Conservation (phyloP, 2,329 filamentous ascomycete genomes). For the Colletotrichum costaricense region DNA sequence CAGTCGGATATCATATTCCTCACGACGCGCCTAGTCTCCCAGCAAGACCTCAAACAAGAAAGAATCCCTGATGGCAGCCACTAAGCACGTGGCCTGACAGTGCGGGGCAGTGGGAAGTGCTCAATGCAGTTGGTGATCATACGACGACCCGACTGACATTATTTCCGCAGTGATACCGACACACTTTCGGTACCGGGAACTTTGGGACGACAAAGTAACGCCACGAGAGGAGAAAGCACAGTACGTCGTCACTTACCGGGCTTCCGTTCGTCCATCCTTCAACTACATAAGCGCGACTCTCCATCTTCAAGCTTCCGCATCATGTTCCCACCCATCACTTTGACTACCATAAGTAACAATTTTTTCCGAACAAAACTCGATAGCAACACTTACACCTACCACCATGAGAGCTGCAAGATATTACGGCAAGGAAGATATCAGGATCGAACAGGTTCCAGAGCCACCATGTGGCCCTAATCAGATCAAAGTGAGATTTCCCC, state of each 20-base stretch:
- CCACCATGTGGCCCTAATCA: conserved; percentile 61
- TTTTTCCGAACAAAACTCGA: not conserved
- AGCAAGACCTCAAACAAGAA: not conserved
- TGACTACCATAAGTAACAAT: not conserved
- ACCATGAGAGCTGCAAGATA: conserved; percentile 65
- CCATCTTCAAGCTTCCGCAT: not conserved
- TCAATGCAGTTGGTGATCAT: not conserved
- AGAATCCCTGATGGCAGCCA: not conserved
- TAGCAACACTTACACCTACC: not conserved
- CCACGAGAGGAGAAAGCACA: conserved; percentile 12
- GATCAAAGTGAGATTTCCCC: conserved; percentile 46
- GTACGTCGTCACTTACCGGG: conserved; percentile 4
- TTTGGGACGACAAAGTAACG: conserved; percentile 18
- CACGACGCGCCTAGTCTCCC: no score
- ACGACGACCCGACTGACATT: conserved; percentile 13
- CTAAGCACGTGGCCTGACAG: conserved; percentile 23
- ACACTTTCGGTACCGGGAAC: not conserved
- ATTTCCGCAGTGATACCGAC: conserved; percentile 17
- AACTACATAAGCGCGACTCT: not conserved
- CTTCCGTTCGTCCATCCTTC: conserved; percentile 3
- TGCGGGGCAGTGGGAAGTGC: conserved; percentile 11
- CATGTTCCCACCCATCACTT: not conserved
- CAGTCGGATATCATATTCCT: not conserved
- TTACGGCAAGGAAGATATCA: conserved; percentile 65
- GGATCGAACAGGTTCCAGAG: conserved; percentile 62